Evolutionary conservation across 1,284 basidiomycete genomes (phyloP), one percentile per base, ranked within the genome.

Genomic region (Melampsora americana): DNA sequence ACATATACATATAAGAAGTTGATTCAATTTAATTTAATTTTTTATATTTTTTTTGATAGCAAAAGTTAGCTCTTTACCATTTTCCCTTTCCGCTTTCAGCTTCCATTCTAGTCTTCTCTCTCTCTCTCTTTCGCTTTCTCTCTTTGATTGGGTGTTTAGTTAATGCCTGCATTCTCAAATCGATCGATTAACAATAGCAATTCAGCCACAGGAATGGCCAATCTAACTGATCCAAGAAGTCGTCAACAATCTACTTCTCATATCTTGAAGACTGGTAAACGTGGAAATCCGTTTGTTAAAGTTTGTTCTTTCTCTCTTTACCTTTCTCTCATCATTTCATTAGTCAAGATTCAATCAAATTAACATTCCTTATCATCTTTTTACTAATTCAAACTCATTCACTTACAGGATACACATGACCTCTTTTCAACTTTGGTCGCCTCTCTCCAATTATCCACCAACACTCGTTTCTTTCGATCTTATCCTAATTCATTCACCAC

Each of bases 391-490:
- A 3, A 35, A 35, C 35, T 64, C 60, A 71, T 35, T 35, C 35
- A 7, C n/a, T n/a, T n/a, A n/a, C 81, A 97, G 94, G 96, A 99
- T 84, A 96, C 94, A 28, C 90, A 98, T 80, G 96, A 99, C 84
- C 89, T 99, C 44, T 99, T 97, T 81, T 94, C 95, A 53, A 99
- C 96, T 16, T 88, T 99, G 81, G 87, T 99, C 82, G 94, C 97
- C 66, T 97, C 95, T 46, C 88, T 99, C 66, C 88, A 93, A 80
- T 88, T 99, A 59, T 87, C 88, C 42, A 89, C 89, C 26, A 93
- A 97, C 84, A 92, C 95, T 79, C 93, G 95, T 80, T 96, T 95
- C 85, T 98, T 99, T 87, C 90, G 93, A 79, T 90, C 90, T 44
- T 98, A 95, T 83, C 88, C 90, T 46, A 94, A 97, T 84, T 93